phyloP scores from a whole-genome alignment of 2,329 filamentous ascomycete species.

The Myriosclerotinia curreyana region DNA sequence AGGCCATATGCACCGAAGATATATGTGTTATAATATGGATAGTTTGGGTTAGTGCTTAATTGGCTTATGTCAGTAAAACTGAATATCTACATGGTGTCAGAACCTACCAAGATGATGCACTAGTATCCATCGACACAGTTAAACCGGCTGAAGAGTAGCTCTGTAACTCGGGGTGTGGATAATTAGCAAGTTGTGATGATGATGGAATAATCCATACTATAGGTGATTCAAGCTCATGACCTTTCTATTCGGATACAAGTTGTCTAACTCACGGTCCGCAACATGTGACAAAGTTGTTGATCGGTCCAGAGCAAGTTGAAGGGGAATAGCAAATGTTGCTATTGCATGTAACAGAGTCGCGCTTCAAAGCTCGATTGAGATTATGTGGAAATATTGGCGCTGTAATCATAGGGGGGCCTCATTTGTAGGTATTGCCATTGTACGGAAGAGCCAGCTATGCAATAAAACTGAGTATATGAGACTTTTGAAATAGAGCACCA shows the following conservation, averaged over 20 bases:
- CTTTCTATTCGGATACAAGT: neutral
- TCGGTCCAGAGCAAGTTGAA: conserved; percentile 2
- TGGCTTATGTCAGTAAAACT: neutral
- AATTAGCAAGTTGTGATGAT: neutral
- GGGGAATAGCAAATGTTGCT: neutral
- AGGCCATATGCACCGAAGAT: neutral
- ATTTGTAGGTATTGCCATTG: neutral
- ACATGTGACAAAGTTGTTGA: neutral
- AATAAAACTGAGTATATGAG: neutral
- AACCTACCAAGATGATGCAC: neutral
- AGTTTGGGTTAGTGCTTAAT: neutral
- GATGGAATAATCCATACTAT: neutral
- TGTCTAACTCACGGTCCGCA: neutral
- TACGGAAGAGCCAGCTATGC: neutral
- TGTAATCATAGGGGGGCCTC: neutral
- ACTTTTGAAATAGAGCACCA: neutral
- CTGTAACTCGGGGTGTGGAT: neutral
- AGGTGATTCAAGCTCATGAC: neutral
- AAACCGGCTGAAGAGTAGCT: neutral
- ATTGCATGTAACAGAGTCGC: conserved; percentile 1
- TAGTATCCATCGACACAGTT: neutral
- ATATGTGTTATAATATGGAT: neutral
- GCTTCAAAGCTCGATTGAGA: conserved; percentile 1
- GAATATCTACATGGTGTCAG: neutral
- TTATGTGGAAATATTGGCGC: neutral